Evolutionary conservation across 2,329 filamentous ascomycete genomes (phyloP).

Genomic region (Pyrenochaeta sp.): DNA sequence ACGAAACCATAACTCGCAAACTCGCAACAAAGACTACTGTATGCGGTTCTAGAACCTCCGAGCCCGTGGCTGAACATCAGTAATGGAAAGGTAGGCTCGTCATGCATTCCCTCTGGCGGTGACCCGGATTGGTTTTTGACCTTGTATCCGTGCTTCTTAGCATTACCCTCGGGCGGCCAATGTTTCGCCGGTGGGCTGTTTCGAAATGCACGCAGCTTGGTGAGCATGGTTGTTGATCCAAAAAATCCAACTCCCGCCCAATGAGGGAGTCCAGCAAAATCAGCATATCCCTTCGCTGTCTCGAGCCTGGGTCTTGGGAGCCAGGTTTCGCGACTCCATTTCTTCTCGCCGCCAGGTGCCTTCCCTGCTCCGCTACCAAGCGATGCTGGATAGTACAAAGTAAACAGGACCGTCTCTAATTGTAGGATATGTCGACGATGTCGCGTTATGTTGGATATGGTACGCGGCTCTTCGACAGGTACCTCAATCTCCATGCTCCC

Average conservation of each 20-base stretch:
- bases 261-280: constrained; percentile 62
- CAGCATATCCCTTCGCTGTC: constrained; percentile 68
- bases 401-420: constrained; percentile 68
- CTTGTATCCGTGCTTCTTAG: constrained; percentile 46
- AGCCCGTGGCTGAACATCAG: constrained; percentile 73
- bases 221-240: constrained; percentile 66
- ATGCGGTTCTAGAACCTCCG: constrained; percentile 68
- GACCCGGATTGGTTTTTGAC: constrained; percentile 52
- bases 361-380: constrained; percentile 50
- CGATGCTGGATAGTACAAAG: constrained; percentile 70
- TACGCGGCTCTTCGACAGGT: constrained; percentile 55
- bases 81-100: constrained; percentile 63
- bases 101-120: constrained; percentile 41
- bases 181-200: constrained; percentile 66
- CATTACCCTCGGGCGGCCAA: constrained; percentile 58
- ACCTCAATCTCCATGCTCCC: constrained; percentile 63
- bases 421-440: constrained; percentile 57
- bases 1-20: constrained; percentile 72
- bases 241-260: constrained; percentile 60
- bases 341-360: constrained; percentile 50
- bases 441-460: constrained; percentile 60
- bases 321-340: constrained; percentile 66
- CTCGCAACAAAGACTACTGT: constrained; percentile 69
- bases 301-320: constrained; percentile 64
- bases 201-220: constrained; percentile 69